Evolutionary conservation across 176 grass and related monocot genomes (phyloP), one percentile per base, ranked within the genome.

Genomic region (Microstegium vimineum): DNA sequence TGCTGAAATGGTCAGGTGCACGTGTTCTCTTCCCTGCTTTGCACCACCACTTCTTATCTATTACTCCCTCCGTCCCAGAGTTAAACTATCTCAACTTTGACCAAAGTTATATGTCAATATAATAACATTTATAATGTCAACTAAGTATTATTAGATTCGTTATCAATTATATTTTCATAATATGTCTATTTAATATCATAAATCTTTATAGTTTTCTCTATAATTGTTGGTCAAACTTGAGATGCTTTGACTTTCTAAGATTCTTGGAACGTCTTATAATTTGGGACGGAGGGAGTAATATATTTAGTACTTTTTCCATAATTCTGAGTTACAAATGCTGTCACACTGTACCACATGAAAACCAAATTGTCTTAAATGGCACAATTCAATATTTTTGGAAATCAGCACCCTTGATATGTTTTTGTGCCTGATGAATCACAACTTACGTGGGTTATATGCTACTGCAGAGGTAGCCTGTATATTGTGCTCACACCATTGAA

Each of bases 1-100:
- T 88, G 81, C 87, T 81, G 97, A 99, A 90, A 95, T 99, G 86
- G 83, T 95, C 89, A 95, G 97, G 97, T 99, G 81, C n/a, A n/a
- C n/a, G n/a, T 80, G 80, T 78, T 89, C 51, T 83, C 31, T 84
- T 84, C 27, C 13, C 31, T 87, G 20, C 49, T 22, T 79, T 83
- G 23, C 70, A 51, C 30, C 45, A 52, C 17, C 69, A 63, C 30
- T 28, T 62, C 5, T 62, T 70, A 52, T 75, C 26, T 28, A 13
- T 73, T 36, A n/a, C n/a, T n/a, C n/a, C n/a, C n/a, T n/a, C n/a
- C n/a, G n/a, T n/a, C n/a, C n/a, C n/a, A n/a, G n/a, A n/a, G n/a
- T n/a, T n/a, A n/a, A n/a, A n/a, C n/a, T n/a, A n/a, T n/a, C n/a
- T n/a, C n/a, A n/a, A n/a, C n/a, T n/a, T n/a, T n/a, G n/a, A n/a